A percentile compares a stretch with the other conserved stretches of the same genome.
Evolutionary conservation across 2,329 filamentous ascomycete genomes (phyloP).

Genomic region (Ustulina deusta): DNA sequence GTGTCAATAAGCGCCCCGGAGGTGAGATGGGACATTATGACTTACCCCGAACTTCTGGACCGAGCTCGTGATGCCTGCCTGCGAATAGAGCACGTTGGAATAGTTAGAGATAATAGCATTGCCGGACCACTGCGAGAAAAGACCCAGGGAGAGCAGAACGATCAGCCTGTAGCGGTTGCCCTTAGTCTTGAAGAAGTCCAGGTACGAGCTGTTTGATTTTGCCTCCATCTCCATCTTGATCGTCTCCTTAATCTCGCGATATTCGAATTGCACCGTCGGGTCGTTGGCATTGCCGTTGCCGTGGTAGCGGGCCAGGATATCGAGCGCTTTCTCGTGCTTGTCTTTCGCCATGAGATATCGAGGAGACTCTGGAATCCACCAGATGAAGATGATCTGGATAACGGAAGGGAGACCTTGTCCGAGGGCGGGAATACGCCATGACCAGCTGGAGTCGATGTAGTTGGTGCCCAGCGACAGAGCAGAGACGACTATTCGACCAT

Average conservation of each 20-base stretch:
- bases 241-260: constrained; percentile 70
- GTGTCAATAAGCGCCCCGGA: constrained; percentile 43
- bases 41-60: constrained; percentile 59
- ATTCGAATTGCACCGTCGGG: constrained; percentile 69
- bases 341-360: constrained; percentile 64
- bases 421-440: constrained; percentile 63
- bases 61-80: constrained; percentile 62
- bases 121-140: constrained; percentile 71
- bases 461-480: constrained; percentile 64
- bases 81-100: constrained; percentile 64
- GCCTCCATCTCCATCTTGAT: constrained; percentile 64
- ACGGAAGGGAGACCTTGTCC: constrained; percentile 61
- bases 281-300: constrained; percentile 65
- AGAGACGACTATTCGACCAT: constrained; percentile 54
- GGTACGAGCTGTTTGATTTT: constrained; percentile 61
- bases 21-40: constrained; percentile 24
- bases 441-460: constrained; percentile 61
- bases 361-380: constrained; percentile 53
- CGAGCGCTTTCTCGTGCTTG: constrained; percentile 65
- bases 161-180: constrained; percentile 68
- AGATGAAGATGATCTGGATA: constrained; percentile 64
- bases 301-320: constrained; percentile 67
- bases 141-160: constrained; percentile 65
- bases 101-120: constrained; percentile 72
- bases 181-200: constrained; percentile 66